Evolutionary conservation across 2,329 filamentous ascomycete genomes (phyloP), one percentile per base, ranked within the genome.

Genomic region (Trichoderma simmonsii): DNA sequence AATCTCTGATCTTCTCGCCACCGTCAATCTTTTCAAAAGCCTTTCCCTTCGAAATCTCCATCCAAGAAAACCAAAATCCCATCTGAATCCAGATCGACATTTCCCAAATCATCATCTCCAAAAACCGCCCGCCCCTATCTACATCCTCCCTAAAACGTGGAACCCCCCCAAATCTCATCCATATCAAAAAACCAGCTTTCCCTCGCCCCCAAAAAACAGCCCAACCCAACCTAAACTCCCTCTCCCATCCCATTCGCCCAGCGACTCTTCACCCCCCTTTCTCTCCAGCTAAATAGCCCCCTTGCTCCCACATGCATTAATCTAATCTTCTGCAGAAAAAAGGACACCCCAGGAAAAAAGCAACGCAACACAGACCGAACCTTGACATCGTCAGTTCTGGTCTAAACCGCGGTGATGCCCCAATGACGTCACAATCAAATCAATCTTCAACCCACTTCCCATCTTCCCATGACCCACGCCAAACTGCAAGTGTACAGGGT

Each of bases 391-490:
- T 48, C 43, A 26, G 26, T 26, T 26, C 4, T 4, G 26, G 26
- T 26, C 26, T 26, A 26, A 26, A 26, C 26, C n/a, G n/a, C 51
- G 14, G 56, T 69, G 66, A 69, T 69, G 66, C 57, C 28, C 32
- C 36, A 30, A 69, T 69, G 66, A 69, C 66, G 66, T 69, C 66
- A 69, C 57, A 26, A 14, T 26, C 21, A 61, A 61, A 61, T 54
- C 26, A 48, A 61, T 30, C 4, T 14, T n/a, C 14, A 61, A 54
- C 66, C 66, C 66, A 69, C 26, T 26, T 26, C 26, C 26, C 56
- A 8, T 62, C 18, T 21, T 2, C n/a, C 51, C 32, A 34, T 26
- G 12, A 39, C 59, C 57, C 57, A 62, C 21, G 14, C 30, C 3
- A 2, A 8, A 28, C 28, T 28, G 26, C 26, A 26, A 3, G 9